Percentiles rank a stretch among this genome's conserved stretches.
phyloP scores from a whole-genome alignment of 768 basidiomycete genomes.

The Amanita inopinata region DNA sequence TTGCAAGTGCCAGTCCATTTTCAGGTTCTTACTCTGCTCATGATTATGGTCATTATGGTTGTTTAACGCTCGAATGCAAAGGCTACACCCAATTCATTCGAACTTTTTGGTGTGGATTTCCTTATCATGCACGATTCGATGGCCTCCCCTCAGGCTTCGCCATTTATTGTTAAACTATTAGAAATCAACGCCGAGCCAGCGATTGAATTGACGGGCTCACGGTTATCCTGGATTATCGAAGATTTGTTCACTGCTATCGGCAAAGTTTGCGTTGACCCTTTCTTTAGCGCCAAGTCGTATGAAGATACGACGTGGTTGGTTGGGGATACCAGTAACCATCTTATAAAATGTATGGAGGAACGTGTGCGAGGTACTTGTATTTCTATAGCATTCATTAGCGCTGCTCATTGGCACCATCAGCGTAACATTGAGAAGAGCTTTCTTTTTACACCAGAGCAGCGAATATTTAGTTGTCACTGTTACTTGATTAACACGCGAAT shows the following conservation, averaged over 20 bases:
- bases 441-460: too few species aligned
- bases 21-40: constrained; percentile 41
- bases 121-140: constrained; percentile 45
- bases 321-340: constrained; percentile 40
- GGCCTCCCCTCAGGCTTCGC: constrained; percentile 8
- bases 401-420: too few species aligned
- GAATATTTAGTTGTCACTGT: too few species aligned
- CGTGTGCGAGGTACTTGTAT: constrained; percentile 31
- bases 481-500: too few species aligned
- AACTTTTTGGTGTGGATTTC: constrained; percentile 93
- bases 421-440: too few species aligned
- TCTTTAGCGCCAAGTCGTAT: constrained; percentile 25
- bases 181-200: constrained; percentile 96
- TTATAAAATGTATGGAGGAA: constrained; percentile 63
- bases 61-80: constrained; percentile 21
- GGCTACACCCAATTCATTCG: constrained; percentile 87
- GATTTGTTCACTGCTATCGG: constrained; percentile 71
- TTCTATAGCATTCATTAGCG: too few species aligned
- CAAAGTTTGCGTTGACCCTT: constrained; percentile 61
- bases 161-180: constrained; percentile 61
- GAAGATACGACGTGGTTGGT: constrained; percentile 30
- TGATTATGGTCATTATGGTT: neutral
- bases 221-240: constrained; percentile 72
- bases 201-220: constrained; percentile 83
- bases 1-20: constrained; percentile 76